Evolutionary conservation across 208 protist species (phyloP).

Genomic region (Acanthamoeba lenticulata): DNA sequence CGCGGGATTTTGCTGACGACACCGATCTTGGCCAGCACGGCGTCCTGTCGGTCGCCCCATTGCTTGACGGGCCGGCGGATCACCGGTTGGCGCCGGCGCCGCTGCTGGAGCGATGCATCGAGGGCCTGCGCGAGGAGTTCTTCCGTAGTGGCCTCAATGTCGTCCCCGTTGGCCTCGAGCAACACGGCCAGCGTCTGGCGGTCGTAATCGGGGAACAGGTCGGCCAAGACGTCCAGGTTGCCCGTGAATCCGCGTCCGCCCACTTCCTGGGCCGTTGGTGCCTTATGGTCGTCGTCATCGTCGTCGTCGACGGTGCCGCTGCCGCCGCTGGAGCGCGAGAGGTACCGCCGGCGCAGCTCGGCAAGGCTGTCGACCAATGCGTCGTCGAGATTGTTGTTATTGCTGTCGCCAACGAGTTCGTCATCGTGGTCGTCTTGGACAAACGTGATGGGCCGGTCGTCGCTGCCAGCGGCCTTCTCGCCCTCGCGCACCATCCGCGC

Average conservation of each 20-base stretch:
- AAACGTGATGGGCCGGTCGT: neutral
- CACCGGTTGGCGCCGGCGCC: neutral
- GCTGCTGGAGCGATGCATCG: neutral
- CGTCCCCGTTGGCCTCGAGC: neutral
- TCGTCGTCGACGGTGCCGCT: neutral
- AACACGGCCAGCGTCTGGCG: neutral
- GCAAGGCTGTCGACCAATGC: neutral
- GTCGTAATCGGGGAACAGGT: slow-evolving; percentile 32
- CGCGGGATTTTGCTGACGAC: neutral
- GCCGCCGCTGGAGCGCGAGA: too few relatives aligned
- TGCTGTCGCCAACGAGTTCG: neutral
- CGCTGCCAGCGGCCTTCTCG: neutral
- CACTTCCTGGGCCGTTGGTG: neutral
- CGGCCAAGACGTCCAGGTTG: neutral
- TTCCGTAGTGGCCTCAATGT: slow-evolving; percentile 5
- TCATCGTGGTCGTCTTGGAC: neutral
- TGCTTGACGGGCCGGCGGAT: neutral
- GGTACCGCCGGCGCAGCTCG: neutral
- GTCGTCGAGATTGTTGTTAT: neutral
- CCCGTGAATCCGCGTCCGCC: neutral
- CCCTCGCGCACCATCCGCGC: slow-evolving; percentile 30
- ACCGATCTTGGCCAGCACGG: neutral
- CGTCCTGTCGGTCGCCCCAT: neutral
- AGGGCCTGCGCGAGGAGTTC: slow-evolving; percentile 7
- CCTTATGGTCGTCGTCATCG: neutral